Evolutionary conservation across 176 grass and related monocot genomes (phyloP), one percentile per base, ranked within the genome.

Genomic region (Musa beccarii): DNA sequence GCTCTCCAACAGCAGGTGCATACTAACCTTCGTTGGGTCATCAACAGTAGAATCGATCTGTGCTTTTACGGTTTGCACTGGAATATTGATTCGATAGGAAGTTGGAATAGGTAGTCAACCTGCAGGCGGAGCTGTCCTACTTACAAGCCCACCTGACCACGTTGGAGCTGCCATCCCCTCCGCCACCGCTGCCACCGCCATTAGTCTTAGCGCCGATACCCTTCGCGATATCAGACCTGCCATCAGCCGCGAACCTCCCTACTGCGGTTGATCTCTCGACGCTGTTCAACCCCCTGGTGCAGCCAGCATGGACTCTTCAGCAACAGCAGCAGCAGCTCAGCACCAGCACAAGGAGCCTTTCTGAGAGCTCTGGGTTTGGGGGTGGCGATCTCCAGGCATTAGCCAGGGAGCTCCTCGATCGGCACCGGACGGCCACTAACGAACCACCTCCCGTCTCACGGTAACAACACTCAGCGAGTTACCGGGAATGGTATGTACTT

Each of bases 81-180:
- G 34, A 43, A 43, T 43, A 43, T 43, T 43, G 34, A 43, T 43
- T 43, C 34, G 34, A 43, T 43, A 43, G 34, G 34, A 43, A 6
- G 34, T 43, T 43, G 34, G 34, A 52, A 51, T 82, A 99, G 96
- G 96, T 94, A 74, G 96, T 92, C 84, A 95, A 89, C 83, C 91
- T 95, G 73, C 96, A 95, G 82, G 85, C 91, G 65, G 96, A 99
- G 78, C 84, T 99, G 76, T 89, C 91, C 76, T 99, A 94, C 83
- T 79, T 99, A 72, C 95, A 99, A 76, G 83, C 88, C 9, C 91
- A 94, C 78, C 86, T 94, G 29, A 84, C 95, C n/a, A 92, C 95
- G 13, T 82, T 94, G 49, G 95, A 99, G 86, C 81, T 92, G 75
- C 95, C 95, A 7, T 85, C 88, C 1, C 95, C 90, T 59, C 86